phyloP scores from a whole-genome alignment of 1,284 basidiomycete species.

The Apiotrichum gamsii region DNA sequence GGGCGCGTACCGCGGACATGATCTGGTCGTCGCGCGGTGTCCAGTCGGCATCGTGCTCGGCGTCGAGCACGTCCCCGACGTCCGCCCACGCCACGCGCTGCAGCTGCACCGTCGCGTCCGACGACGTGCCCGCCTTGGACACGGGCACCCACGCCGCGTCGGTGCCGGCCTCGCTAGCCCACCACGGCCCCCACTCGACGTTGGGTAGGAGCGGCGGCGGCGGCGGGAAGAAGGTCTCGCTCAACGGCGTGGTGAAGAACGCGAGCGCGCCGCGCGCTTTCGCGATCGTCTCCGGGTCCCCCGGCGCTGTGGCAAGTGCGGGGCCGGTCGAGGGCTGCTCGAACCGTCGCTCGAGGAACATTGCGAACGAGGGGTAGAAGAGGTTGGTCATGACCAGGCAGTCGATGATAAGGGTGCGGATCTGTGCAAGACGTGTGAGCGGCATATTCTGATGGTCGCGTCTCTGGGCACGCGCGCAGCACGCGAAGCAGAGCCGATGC shows the following conservation, averaged over 20 bases:
- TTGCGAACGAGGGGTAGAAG: constrained; percentile 82
- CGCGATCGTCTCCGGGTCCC: neutral
- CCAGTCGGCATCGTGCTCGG: constrained; percentile 13
- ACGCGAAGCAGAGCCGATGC: too few relatives aligned
- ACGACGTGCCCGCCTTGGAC: neutral
- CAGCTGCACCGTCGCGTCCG: constrained; percentile 16
- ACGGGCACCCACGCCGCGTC: constrained; percentile 13
- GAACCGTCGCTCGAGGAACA: constrained; percentile 58
- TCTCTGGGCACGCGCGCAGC: too few relatives aligned
- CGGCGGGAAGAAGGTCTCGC: constrained; percentile 21
- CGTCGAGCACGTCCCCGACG: constrained; percentile 39
- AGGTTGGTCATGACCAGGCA: constrained; percentile 92
- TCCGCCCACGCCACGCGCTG: constrained; percentile 40
- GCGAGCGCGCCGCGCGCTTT: neutral
- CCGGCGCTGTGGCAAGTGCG: neutral
- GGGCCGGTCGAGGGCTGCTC: neutral
- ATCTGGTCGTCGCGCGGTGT: constrained; percentile 9
- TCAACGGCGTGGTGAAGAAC: constrained; percentile 3
- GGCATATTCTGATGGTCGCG: too few relatives aligned
- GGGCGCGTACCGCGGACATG: neutral
- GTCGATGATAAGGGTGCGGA: constrained; percentile 86
- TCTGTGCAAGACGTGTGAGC: constrained; percentile 53
- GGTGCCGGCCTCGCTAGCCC: constrained; percentile 21
- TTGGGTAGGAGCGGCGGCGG: constrained; percentile 41
- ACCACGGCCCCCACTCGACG: constrained; percentile 36